Evolutionary conservation across 352 stramenopile species (phyloP).

Genomic region (Phytopythium aichiense): DNA sequence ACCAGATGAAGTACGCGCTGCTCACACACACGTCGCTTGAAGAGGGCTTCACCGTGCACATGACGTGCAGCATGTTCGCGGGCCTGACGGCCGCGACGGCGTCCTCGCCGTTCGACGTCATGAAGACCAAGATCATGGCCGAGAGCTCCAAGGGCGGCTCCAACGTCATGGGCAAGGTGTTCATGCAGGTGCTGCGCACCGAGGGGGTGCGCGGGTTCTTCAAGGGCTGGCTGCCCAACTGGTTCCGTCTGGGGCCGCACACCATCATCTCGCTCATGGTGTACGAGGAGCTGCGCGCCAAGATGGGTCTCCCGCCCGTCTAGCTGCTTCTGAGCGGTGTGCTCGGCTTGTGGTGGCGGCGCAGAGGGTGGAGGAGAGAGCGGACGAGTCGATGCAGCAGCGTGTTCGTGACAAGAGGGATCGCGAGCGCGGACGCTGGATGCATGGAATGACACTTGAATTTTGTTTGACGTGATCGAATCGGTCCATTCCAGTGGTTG

Average conservation of each 20-base stretch:
- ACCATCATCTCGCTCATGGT: conserved; percentile 72
- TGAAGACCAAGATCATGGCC: conserved; percentile 84
- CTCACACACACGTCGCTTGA: conserved; percentile 35
- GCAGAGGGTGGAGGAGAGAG: too few relatives aligned
- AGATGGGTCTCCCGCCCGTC: conserved; percentile 38
- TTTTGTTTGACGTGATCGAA: too few relatives aligned
- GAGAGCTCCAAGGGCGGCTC: conserved; percentile 35
- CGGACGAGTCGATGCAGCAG: too few relatives aligned
- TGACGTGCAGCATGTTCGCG: conserved; percentile 64
- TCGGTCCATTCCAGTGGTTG: too few relatives aligned
- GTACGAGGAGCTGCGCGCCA: conserved; percentile 53
- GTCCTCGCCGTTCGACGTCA: conserved; percentile 67
- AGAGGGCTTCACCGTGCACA: conserved; percentile 52
- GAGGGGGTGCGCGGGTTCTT: conserved; percentile 60
- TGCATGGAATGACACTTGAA: too few relatives aligned
- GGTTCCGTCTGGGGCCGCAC: conserved; percentile 57
- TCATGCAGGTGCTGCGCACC: conserved; percentile 40
- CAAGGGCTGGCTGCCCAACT: conserved; percentile 66
- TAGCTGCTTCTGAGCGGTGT: conserved; percentile 6
- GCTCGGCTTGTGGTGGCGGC: neutral
- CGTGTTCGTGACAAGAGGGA: neutral
- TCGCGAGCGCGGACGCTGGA: neutral
- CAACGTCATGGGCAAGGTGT: conserved; percentile 36
- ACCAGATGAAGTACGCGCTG: conserved; percentile 64
- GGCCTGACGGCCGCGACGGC: conserved; percentile 56